These are phyloP conservation scores for Phialophora chinensis DNA, from an alignment of 2,329 filamentous ascomycete species.

Conservation along the genomic window DNA sequence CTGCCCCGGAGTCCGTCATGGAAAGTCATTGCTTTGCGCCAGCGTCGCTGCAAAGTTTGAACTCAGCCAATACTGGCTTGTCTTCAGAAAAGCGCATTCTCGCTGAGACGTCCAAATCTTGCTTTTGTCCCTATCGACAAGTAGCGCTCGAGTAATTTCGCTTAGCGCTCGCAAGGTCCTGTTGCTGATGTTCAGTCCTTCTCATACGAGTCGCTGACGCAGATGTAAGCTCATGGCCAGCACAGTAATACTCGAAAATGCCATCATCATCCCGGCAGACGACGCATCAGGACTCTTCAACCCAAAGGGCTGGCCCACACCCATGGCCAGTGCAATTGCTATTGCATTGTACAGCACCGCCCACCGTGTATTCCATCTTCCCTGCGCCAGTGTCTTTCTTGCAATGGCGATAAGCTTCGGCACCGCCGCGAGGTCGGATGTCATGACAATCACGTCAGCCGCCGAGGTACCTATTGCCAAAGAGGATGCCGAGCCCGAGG, in stretches of 20 bases:
- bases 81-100: not conserved
- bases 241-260: conserved; percentile 26
- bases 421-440: conserved; percentile 62
- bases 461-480: conserved; percentile 59
- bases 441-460: conserved; percentile 72
- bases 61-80: not conserved
- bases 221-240: conserved; percentile 19
- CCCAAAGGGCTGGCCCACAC: conserved; percentile 46
- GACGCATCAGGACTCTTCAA: conserved; percentile 19
- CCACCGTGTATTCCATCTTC: conserved; percentile 73
- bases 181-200: not conserved
- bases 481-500: conserved; percentile 55
- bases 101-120: not conserved
- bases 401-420: conserved; percentile 63
- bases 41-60: not conserved
- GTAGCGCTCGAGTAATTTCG: not conserved
- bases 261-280: conserved; percentile 32
- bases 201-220: conserved; percentile 20
- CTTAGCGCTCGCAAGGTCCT: not conserved
- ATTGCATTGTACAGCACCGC: conserved; percentile 71
- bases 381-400: conserved; percentile 51
- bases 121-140: not conserved
- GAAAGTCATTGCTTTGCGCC: not conserved
- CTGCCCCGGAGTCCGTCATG: not conserved
- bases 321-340: conserved; percentile 69